These are phyloP conservation scores for Agaricus sinodeliciosus DNA, from an alignment of 768 basidiomycete genomes.

Conservation along the genomic window DNA sequence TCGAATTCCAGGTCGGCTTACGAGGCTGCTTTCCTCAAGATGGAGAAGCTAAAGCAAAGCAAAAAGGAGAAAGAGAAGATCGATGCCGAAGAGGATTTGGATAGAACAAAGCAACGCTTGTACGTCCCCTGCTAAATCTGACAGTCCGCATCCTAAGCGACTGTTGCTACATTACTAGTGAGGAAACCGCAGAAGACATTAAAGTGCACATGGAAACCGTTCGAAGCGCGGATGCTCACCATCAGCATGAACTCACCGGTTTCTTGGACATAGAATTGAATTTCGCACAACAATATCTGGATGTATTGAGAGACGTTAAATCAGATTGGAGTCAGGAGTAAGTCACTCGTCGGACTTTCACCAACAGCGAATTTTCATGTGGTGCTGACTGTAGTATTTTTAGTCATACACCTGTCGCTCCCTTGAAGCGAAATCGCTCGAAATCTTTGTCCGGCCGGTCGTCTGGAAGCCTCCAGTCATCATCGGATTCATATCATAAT, in stretches of 20 bases:
- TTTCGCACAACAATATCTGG: constrained; percentile 66
- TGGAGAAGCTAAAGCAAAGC: constrained; percentile 55
- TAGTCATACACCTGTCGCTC: not conserved
- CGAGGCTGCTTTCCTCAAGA: constrained; percentile 68
- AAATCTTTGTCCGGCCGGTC: constrained; percentile 1
- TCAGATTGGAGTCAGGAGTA: constrained; percentile 63
- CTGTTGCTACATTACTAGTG: constrained; percentile 36
- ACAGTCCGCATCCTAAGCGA: not conserved
- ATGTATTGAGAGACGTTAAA: constrained; percentile 66
- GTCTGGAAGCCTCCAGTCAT: not conserved
- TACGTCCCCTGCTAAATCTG: constrained; percentile 22
- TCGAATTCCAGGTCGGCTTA: constrained; percentile 50
- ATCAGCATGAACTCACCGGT: constrained; percentile 61
- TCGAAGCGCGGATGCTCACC: constrained; percentile 70
- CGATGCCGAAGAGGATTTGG: constrained; percentile 80
- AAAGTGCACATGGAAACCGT: constrained; percentile 74
- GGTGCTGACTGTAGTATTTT: not conserved
- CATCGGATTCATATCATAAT: constrained; percentile 14
- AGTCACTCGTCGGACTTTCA: constrained; percentile 15
- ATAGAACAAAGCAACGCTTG: constrained; percentile 69
- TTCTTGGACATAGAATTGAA: constrained; percentile 72
- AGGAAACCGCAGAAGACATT: constrained; percentile 82
- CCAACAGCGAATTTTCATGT: not conserved
- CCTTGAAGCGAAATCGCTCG: not conserved
- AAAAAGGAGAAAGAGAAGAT: constrained; percentile 81